Percentiles rank a stretch among this genome's conserved stretches.
phyloP scores from a whole-genome alignment of 2,329 filamentous ascomycete species.

The Alternaria ethzedia region DNA sequence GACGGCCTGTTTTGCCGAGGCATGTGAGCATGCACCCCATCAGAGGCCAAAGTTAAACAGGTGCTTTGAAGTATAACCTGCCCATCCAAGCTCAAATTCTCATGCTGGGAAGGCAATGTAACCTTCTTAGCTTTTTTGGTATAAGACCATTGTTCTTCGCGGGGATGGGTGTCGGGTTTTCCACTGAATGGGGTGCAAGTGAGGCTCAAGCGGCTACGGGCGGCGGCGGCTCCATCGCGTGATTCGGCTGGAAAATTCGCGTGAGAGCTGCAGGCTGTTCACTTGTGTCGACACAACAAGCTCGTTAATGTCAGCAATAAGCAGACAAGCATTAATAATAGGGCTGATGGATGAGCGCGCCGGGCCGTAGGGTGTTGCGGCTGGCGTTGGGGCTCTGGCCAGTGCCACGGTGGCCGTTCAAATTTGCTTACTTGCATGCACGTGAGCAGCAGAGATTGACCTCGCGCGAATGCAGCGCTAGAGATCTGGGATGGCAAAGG shows the following conservation, averaged over 20 bases:
- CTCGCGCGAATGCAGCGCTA: background rate
- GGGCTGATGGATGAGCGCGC: background rate
- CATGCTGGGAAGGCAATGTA: background rate
- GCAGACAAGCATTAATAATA: background rate
- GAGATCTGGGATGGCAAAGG: slow-evolving; percentile 1
- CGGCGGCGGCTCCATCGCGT: background rate
- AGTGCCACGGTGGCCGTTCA: background rate
- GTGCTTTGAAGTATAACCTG: background rate
- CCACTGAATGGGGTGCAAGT: background rate
- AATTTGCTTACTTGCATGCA: background rate
- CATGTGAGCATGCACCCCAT: background rate
- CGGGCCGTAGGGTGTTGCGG: background rate
- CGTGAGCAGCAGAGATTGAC: background rate
- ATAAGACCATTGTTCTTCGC: background rate
- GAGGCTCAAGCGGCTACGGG: background rate
- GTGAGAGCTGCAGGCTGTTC: background rate
- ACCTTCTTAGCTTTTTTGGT: background rate
- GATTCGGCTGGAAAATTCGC: background rate
- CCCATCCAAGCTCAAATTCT: background rate
- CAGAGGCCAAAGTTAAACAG: background rate
- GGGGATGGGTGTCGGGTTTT: background rate
- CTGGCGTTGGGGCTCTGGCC: background rate
- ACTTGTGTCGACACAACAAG: background rate
- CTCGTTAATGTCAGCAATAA: background rate
- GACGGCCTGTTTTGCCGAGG: background rate